These are phyloP conservation scores for Scedosporium dehoogii DNA, from an alignment of 2,329 filamentous ascomycete species.

Conservation along the genomic window DNA sequence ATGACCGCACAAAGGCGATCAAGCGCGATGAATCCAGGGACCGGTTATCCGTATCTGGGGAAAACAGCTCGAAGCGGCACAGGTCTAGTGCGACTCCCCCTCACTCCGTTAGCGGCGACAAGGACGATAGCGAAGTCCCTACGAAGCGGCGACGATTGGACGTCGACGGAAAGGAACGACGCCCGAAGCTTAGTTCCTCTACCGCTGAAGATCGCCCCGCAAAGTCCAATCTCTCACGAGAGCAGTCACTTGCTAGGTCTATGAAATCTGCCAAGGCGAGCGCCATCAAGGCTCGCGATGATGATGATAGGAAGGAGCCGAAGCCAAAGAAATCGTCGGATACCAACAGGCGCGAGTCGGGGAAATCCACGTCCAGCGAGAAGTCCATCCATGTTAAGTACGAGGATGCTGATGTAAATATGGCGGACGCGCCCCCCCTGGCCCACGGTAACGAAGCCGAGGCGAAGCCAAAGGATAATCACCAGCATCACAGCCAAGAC, in stretches of 20 bases:
- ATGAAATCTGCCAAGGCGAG: slow-evolving; percentile 10
- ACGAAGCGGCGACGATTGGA: slow-evolving; percentile 53
- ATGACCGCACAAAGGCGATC: slow-evolving; percentile 49
- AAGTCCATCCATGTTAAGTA: slow-evolving; percentile 47
- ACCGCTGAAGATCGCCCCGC: slow-evolving; percentile 33
- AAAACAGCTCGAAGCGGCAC: slow-evolving; percentile 46
- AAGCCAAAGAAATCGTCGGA: slow-evolving; percentile 22
- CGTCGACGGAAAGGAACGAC: slow-evolving; percentile 39
- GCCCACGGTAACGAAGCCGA: slow-evolving; percentile 10
- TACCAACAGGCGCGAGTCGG: slow-evolving; percentile 30
- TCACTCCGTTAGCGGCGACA: slow-evolving; percentile 37
- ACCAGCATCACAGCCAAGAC: slow-evolving; percentile 22
- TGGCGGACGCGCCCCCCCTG: slow-evolving; percentile 31
- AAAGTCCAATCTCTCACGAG: slow-evolving; percentile 32
- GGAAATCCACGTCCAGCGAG: slow-evolving; percentile 31
- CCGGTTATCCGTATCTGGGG: slow-evolving; percentile 36
- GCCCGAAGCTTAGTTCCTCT: slow-evolving; percentile 30
- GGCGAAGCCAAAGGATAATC: slow-evolving; percentile 26
- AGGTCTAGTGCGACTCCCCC: slow-evolving; percentile 51
- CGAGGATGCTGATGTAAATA: slow-evolving; percentile 45
- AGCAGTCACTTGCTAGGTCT: slow-evolving; percentile 23
- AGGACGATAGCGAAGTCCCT: slow-evolving; percentile 40
- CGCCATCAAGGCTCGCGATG: slow-evolving; percentile 19
- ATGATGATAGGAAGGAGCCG: slow-evolving; percentile 28
- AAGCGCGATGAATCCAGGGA: slow-evolving; percentile 54